Percentiles rank a stretch among this genome's conserved stretches.
Evolutionary conservation across 176 grass and related monocot genomes (phyloP).

Genomic region (Luzula sylvatica): DNA sequence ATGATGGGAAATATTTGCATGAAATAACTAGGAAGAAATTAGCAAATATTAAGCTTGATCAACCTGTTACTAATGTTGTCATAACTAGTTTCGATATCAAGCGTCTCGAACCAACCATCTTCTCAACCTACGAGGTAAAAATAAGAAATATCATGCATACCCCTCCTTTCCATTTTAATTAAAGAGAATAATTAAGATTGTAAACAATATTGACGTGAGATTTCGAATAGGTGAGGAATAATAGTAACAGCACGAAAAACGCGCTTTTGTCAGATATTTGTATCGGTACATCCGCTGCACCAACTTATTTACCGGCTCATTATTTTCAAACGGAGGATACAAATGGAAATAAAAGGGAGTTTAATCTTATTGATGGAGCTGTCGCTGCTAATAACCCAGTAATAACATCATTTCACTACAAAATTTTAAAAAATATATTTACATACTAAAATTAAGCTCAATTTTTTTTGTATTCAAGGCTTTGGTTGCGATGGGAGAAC

Average conservation of each 20-base stretch:
- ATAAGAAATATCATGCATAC: not conserved
- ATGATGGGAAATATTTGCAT: conserved; percentile 83
- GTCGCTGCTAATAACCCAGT: conserved; percentile 82
- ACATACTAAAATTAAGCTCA: not conserved
- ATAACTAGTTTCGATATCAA: conserved; percentile 92
- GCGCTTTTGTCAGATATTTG: conserved; percentile 78
- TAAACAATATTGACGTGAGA: not conserved
- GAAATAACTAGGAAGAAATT: conserved; percentile 54
- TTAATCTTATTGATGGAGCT: conserved; percentile 81
- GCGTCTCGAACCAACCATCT: conserved; percentile 62
- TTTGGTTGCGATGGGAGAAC: conserved; percentile 66
- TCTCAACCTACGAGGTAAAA: conserved; percentile 59
- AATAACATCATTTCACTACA: conserved; percentile 1
- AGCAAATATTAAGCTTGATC: conserved; percentile 47
- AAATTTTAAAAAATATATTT: no score
- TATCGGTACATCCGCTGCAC: conserved; percentile 67
- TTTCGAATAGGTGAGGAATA: conserved; percentile 27
- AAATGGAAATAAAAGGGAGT: conserved; percentile 55
- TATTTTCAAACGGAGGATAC: conserved; percentile 53
- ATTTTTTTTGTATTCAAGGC: conserved; percentile 35
- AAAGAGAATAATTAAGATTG: not conserved
- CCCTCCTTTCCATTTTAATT: no score
- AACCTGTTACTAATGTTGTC: conserved; percentile 64
- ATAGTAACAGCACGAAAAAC: conserved; percentile 36
- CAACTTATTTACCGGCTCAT: conserved; percentile 73